Percentiles rank a stretch among this genome's conserved stretches.
phyloP scores from a whole-genome alignment of 371 early-diverging fungal genomes.

The Mortierella sp. region DNA sequence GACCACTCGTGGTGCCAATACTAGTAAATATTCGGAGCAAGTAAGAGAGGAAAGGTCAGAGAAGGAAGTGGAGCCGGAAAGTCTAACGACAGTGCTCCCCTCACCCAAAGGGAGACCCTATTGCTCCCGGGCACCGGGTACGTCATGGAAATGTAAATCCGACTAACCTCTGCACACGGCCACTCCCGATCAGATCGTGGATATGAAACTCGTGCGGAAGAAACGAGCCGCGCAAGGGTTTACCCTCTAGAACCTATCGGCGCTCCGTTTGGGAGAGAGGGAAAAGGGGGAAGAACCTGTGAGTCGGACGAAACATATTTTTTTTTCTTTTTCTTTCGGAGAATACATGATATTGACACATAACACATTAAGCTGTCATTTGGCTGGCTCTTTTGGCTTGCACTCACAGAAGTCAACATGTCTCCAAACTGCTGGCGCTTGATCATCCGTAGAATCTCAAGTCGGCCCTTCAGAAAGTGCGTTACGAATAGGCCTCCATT shows the following conservation, averaged over 20 bases:
- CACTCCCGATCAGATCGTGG: constrained; percentile 48
- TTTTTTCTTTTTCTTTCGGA: too few relatives aligned
- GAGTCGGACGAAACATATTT: background rate
- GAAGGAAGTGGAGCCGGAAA: too few relatives aligned
- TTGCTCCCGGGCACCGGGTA: too few relatives aligned
- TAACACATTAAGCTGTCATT: background rate
- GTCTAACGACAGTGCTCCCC: too few relatives aligned
- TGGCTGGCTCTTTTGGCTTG: too few relatives aligned
- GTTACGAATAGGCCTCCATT: constrained; percentile 50
- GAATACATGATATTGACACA: background rate
- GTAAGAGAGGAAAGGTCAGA: too few relatives aligned
- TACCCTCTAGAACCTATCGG: constrained; percentile 29
- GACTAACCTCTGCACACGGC: constrained; percentile 41
- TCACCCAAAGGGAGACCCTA: too few relatives aligned
- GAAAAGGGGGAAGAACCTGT: background rate
- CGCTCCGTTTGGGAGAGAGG: background rate
- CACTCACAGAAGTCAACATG: constrained; percentile 33
- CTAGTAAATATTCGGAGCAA: constrained; percentile 1
- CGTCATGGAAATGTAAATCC: too few relatives aligned
- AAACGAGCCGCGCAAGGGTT: constrained; percentile 38
- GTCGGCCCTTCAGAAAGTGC: constrained; percentile 47
- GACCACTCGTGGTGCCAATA: constrained; percentile 34
- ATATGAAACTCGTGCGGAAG: constrained; percentile 49
- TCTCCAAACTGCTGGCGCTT: constrained; percentile 47
- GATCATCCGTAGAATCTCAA: constrained; percentile 47